Percentiles rank a stretch among this genome's conserved stretches.
Conservation (phyloP, 495 filamentous ascomycete genomes). For the Xylaria palmicola region DNA sequence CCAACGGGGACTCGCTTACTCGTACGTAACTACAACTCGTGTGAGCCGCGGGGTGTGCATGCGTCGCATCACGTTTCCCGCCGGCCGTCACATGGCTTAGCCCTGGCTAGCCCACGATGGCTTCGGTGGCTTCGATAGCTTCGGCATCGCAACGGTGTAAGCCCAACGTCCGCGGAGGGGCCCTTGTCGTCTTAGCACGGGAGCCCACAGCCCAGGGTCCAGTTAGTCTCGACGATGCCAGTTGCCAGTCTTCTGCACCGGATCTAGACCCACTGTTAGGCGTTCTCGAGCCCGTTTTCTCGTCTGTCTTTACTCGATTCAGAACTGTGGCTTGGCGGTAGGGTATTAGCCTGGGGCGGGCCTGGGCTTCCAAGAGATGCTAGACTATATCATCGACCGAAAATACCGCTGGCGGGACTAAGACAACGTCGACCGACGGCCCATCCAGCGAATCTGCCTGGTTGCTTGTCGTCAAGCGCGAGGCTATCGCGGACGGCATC, state of each 20-base stretch:
- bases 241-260: background rate
- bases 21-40: background rate
- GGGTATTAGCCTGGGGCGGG: slow-evolving; percentile 17
- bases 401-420: background rate
- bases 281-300: slow-evolving; percentile 29
- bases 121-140: slow-evolving; percentile 12
- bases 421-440: slow-evolving; percentile 2
- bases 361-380: background rate
- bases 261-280: slow-evolving; percentile 32
- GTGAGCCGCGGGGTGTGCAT: background rate
- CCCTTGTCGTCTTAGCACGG: too few relatives aligned
- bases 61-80: slow-evolving; percentile 2
- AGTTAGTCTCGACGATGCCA: slow-evolving; percentile 3
- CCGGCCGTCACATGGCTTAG: slow-evolving; percentile 7
- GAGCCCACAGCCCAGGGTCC: background rate
- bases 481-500: too few relatives aligned
- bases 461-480: background rate
- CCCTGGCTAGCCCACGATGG: slow-evolving; percentile 14
- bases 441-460: slow-evolving; percentile 8
- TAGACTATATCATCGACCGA: background rate
- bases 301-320: slow-evolving; percentile 34
- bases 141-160: slow-evolving; percentile 11
- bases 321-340: slow-evolving; percentile 23
- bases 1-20: background rate
- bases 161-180: slow-evolving; percentile 4